Conservation (phyloP, 441 rosid genomes). For the Lepidium campestre region DNA sequence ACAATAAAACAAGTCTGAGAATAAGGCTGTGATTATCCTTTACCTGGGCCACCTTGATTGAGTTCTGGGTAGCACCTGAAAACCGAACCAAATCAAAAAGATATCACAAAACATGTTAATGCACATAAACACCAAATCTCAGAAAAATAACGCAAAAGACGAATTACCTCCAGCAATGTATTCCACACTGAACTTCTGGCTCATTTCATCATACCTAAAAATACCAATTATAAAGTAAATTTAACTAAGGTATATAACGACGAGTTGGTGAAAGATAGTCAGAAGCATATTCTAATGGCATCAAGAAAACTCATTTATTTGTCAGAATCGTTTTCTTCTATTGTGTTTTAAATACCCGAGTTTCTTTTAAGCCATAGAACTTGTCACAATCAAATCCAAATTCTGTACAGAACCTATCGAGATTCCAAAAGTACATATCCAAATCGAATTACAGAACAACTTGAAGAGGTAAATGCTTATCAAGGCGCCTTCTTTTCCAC, state of each 20-base stretch:
- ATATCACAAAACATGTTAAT: not conserved
- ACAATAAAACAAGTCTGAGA: not conserved
- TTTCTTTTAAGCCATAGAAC: not conserved
- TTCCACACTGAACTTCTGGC: constrained; percentile 52
- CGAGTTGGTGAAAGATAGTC: not conserved
- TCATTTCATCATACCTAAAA: constrained; percentile 80
- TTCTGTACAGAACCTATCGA: not conserved
- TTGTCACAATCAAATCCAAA: not conserved
- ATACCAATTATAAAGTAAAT: not conserved
- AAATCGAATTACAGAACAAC: not conserved
- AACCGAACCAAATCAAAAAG: not conserved
- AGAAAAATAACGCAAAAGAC: not conserved
- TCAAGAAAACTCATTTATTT: not conserved
- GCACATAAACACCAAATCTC: not conserved
- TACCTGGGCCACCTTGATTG: constrained; percentile 95
- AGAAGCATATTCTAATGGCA: not conserved
- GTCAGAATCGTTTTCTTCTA: not conserved
- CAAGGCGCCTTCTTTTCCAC: not conserved
- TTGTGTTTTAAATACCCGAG: no score
- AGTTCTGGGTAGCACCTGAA: constrained; percentile 43
- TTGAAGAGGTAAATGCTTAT: not conserved
- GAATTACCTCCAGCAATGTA: constrained; percentile 91
- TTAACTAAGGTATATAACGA: not conserved
- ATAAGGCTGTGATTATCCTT: not conserved
- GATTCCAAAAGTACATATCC: not conserved